Base-by-base conservation (phyloP, 164 flowering plant species). In the Malania oleifera region DNA sequence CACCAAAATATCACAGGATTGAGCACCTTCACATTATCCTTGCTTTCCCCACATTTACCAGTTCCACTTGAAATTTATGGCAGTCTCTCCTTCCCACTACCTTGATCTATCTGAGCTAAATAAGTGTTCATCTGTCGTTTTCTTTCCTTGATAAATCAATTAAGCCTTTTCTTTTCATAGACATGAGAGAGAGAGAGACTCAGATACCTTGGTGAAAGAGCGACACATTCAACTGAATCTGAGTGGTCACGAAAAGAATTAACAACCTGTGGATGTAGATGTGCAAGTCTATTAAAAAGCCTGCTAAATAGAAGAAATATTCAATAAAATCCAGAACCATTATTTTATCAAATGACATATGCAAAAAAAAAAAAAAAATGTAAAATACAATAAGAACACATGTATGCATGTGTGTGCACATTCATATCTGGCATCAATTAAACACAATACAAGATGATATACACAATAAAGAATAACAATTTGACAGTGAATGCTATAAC, bases 211-310 rank as follows among this genome's bases (percentile, higher is more conserved):
- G 63, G 74, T 41, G 91, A 69, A 68, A 84, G 70, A 12, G 68
- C 91, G 62, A 81, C 57, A 58, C 91, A 87, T 73, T 92, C 97
- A 37, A 92, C 60, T 8, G 98, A 87, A 64, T 89, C 89, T n/a
- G 84, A 25, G 62, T 92, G 98, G 69, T 82, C 73, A 67, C 20
- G 53, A 54, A 87, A 78, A 59, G 93, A 81, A 69, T 73, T 80
- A 48, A 89, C 82, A 64, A 92, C 97, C 98, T 92, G 77, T 20
- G 20, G 27, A 52, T 17, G 37, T 19, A 18, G 68, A 48, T 14
- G 52, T 7, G 24, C 15, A 61, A 31, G 1, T 4, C 13, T 4
- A 25, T 51, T 29, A 54, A 1, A n/a, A 27, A 8, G 23, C 23
- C 52, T 18, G 27, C 24, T 19, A 22, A 47, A 7, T 5, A 18